Percentiles rank a stretch among this genome's conserved stretches.
These are phyloP conservation scores for Chlorella ohadii DNA, from an alignment of 139 green algal species.

Conservation along the genomic window DNA sequence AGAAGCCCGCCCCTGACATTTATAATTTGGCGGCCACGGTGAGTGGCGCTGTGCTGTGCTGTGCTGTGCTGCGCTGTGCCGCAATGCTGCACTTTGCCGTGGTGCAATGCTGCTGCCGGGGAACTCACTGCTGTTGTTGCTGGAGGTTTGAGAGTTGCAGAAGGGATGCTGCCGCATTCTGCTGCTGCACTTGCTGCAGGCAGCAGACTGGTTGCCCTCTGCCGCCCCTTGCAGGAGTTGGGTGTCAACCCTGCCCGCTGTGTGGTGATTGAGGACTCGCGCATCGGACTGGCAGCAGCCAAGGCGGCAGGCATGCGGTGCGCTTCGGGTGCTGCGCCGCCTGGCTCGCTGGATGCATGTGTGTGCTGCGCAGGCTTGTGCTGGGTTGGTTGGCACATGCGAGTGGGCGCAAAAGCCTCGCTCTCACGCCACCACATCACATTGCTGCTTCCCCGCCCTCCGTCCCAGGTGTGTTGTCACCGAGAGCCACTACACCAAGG, in stretches of 20 bases:
- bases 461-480: conserved; percentile 77
- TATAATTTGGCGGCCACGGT: conserved; percentile 88
- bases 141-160: too few species aligned
- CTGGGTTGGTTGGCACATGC: too few species aligned
- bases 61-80: too few species aligned
- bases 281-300: conserved; percentile 91
- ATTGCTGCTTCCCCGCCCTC: not conserved
- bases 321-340: not conserved
- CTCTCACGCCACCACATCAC: too few species aligned
- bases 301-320: conserved; percentile 96
- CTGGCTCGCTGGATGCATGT: not conserved
- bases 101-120: too few species aligned
- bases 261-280: conserved; percentile 96
- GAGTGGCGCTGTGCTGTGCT: too few species aligned
- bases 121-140: too few species aligned
- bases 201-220: too few species aligned
- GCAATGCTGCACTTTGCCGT: too few species aligned
- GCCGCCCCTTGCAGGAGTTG: conserved; percentile 52
- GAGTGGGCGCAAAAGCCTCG: too few species aligned
- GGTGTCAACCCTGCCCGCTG: conserved; percentile 78
- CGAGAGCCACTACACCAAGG: conserved; percentile 72
- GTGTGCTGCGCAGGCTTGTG: not conserved
- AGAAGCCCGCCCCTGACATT: conserved; percentile 97
- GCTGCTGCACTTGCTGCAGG: not conserved
- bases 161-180: too few species aligned